Evolutionary conservation across 2,329 filamentous ascomycete species (phyloP), one percentile per base, ranked within the genome.

Genomic region (Rachicladosporium sp.): DNA sequence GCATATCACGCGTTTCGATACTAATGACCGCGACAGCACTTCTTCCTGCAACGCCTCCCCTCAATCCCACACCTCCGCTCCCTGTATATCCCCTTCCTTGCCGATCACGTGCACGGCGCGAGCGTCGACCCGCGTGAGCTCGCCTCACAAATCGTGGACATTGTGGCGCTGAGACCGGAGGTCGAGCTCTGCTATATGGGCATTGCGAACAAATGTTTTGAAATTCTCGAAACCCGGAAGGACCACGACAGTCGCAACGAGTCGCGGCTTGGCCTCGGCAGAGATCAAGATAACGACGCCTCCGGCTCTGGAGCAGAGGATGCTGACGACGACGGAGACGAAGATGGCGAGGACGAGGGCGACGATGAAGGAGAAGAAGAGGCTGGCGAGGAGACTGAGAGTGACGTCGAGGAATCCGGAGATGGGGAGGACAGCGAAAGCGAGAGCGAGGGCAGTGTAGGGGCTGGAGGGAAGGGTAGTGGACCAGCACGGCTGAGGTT

Each of bases 111-210:
- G 6, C 69, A 76, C 55, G 60, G 66, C 44, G 55, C 65, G 47
- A 63, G 63, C 54, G 56, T 73, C 53, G 76, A 82, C 38, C 70
- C 76, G 1, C 73, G 73, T 45, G 84, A 91, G 54, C 67, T 87
- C 23, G 83, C 82, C 0, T 65, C 84, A 45, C 81, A 88, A 54
- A 73, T 89, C 35, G 71, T 87, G 27, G 82, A 89, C 55, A 82
- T 88, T 34, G 77, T 89, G 39, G 78, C 80, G 9, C 66, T 91
- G 10, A 73, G 82, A 4, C 80, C 82, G 0, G 82, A 88, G 49
- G 73, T 88, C 19, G 77, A 80, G 52, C 68, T 91, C 10, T 84
- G 78, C 58, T 89, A 88, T 53, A 71, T 89, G 50, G 85, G 80
- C 11, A 74, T 91, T 39, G 70, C 71, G n/a, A 67, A 66, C 31